Evolutionary conservation across 768 basidiomycete species (phyloP), one percentile per base, ranked within the genome.

Genomic region (Hypholoma fasciculare): DNA sequence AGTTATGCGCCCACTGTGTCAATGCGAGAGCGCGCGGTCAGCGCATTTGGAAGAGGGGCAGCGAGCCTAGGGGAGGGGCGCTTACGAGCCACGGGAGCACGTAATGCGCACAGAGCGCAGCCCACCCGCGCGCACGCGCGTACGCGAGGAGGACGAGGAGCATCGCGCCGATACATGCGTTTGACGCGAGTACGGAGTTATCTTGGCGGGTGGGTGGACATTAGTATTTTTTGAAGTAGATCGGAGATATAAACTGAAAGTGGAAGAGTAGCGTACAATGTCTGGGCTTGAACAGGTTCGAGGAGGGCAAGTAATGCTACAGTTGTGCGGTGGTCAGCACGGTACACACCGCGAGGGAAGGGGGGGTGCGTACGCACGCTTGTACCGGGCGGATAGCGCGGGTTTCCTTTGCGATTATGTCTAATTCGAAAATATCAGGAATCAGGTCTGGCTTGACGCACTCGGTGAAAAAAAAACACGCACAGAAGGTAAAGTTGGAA

Each of bases 61-160:
- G 37, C 30, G 2, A 42, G 12, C n/a, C n/a, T n/a, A n/a, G 14
- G 12, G 30, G 19, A n/a, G 17, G 30, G 44, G 42, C 4, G 67
- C 72, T 57, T 59, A 82, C 82, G 27, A 83, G 71, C 81, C 80
- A 83, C 7, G 82, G 82, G 7, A 78, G 60, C 48, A 81, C 63
- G 67, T 83, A 83, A 47, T 80, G 70, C 20, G 67, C 71, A 63
- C 71, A 72, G 2, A 76, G 64, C n/a, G 68, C 65, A 3, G 59
- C 51, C 67, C 69, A 76, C 16, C 79, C 72, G 12, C 63, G 64
- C 7, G 36, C 57, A 34, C 69, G 68, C 0, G 65, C 69, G 59
- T 72, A 80, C 1, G 61, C 20, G 3, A 61, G 62, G 11, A 82
- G 66, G 11, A 76, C 50, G 1, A 57, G 37, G 3, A 81, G 56